Evolutionary conservation across 176 grass and related monocot species (phyloP), one percentile per base, ranked within the genome.

Genomic region (Cenchrus fungigraminus): DNA sequence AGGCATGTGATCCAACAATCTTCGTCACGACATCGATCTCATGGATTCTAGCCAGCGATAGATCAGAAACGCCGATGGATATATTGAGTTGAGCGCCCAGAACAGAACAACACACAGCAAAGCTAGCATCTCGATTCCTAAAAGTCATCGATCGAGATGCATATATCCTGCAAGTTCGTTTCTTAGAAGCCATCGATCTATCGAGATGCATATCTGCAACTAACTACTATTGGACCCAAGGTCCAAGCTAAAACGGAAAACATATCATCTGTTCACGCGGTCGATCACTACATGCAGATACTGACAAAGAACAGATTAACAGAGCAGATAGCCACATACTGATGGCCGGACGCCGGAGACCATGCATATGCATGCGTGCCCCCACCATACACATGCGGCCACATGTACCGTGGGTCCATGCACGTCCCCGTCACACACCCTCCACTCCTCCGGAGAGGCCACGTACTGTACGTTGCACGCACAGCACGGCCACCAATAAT

Each of bases 401-500:
- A 73, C 58, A 25, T 6, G 11, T 44, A 76, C 5, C 47, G 4
- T 5, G 11, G 8, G 50, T 1, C 3, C 37, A 40, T 40, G 37
- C 37, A 40, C 43, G 57, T 63, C 84, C 32, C 57, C n/a, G 59
- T 46, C 85, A 58, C 37, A 40, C 37, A 40, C 37, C 37, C 4
- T 40, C 37, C 37, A 40, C 42, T 4, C 12, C 12, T 70, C 71
- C 62, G 69, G 29, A 57, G 40, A 43, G 71, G 79, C 72, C 86
- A 88, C 73, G 79, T 82, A 46, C 45, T 34, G 44, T 9, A 15
- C 16, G 1, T 17, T 5, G 37, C 66, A 43, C 0, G 13, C 47
- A 50, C 29, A n/a, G n/a, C n/a, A n/a, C n/a, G 28, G 0, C 73
- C 8, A 46, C 68, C 57, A 64, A 73, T 56, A 74, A 74, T 80